Conservation (phyloP, 805 yeast genomes). For the Metschnikowia noctiluminum region DNA sequence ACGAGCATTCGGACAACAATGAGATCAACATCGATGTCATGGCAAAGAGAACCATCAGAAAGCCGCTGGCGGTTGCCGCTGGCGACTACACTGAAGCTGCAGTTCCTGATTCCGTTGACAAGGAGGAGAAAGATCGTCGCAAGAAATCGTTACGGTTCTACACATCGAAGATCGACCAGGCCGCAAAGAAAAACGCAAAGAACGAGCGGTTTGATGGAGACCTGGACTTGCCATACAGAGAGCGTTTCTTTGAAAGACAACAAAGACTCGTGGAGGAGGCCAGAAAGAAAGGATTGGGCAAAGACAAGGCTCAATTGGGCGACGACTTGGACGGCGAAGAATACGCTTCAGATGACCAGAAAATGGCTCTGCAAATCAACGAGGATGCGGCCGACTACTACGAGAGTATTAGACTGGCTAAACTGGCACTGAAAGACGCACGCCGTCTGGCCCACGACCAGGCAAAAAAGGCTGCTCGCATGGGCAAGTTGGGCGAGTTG, state of each 20-base stretch:
- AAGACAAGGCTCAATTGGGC: slow-evolving; percentile 48
- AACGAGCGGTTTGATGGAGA: slow-evolving; percentile 69
- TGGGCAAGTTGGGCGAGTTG: slow-evolving; percentile 76
- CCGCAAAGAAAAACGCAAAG: slow-evolving; percentile 51
- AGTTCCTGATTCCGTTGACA: slow-evolving; percentile 71
- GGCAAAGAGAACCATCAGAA: slow-evolving; percentile 50
- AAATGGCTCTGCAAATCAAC: slow-evolving; percentile 39
- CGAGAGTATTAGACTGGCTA: slow-evolving; percentile 47
- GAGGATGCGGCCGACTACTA: slow-evolving; percentile 55
- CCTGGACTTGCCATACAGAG: slow-evolving; percentile 86
- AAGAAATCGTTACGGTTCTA: slow-evolving; percentile 87
- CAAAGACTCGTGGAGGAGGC: slow-evolving; percentile 87
- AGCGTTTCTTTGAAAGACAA: slow-evolving; percentile 85
- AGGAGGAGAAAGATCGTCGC: slow-evolving; percentile 78
- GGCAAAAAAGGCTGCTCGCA: slow-evolving; percentile 77
- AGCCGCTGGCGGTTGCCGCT: slow-evolving; percentile 10
- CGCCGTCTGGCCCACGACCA: slow-evolving; percentile 62
- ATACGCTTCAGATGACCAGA: slow-evolving; percentile 46
- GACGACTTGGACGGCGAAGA: slow-evolving; percentile 56
- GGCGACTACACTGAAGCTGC: slow-evolving; percentile 69
- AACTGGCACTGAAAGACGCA: slow-evolving; percentile 46
- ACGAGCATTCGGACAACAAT: slow-evolving; percentile 8
- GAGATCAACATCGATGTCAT: slow-evolving; percentile 47
- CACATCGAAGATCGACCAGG: slow-evolving; percentile 94
- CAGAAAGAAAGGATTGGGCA: slow-evolving; percentile 64